phyloP scores from a whole-genome alignment of 2,329 filamentous ascomycete species.

The Talaromyces marneffei region DNA sequence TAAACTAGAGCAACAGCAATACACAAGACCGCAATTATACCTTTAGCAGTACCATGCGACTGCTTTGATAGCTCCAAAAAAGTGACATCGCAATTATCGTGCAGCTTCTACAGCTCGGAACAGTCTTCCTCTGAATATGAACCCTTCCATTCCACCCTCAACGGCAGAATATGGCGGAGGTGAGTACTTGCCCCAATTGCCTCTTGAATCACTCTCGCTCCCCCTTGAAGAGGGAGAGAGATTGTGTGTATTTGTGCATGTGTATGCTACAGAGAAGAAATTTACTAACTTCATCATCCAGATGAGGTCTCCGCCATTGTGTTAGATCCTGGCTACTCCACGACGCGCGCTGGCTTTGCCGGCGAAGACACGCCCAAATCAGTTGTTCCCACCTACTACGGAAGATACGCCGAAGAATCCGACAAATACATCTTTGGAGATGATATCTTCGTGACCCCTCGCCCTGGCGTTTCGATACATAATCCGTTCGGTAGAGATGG shows the following conservation, averaged over 20 bases:
- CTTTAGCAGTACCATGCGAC: not conserved
- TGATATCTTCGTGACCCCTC: constrained; percentile 75
- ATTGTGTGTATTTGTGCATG: no score
- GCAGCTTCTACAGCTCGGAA: not conserved
- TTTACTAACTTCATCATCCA: constrained; percentile 32
- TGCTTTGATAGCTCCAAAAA: not conserved
- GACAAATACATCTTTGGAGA: constrained; percentile 73
- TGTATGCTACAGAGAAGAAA: no score
- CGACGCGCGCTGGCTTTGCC: constrained; percentile 88
- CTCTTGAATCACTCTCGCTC: not conserved
- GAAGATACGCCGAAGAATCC: constrained; percentile 50
- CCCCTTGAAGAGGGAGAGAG: no score
- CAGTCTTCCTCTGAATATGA: constrained; percentile 27
- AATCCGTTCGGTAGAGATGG: constrained; percentile 90
- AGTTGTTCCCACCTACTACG: constrained; percentile 86
- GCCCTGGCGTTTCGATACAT: constrained; percentile 70
- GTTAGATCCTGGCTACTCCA: constrained; percentile 88
- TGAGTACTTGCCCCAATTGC: constrained; percentile 25
- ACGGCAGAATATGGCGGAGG: constrained; percentile 46
- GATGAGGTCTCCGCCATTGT: constrained; percentile 97
- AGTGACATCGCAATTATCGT: not conserved
- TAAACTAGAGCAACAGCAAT: not conserved
- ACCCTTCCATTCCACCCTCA: constrained; percentile 41
- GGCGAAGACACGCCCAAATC: constrained; percentile 97
- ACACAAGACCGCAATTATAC: not conserved